Base-by-base conservation (phyloP, 257 asterid species). In the Solanum appendiculatum region DNA sequence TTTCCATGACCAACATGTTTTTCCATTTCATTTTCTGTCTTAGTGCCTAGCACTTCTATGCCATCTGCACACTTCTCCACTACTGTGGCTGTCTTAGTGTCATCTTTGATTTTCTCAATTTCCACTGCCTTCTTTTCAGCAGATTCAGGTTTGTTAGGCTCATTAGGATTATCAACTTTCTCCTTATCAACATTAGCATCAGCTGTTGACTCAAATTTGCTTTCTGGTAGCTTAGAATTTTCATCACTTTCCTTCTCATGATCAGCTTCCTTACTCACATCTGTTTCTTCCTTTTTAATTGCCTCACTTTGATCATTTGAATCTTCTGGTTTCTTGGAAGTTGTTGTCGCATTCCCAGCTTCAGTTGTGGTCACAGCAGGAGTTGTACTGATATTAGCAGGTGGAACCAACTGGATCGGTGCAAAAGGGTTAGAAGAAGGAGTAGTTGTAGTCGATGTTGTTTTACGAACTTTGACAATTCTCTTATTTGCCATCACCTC, bases 401-500 rank as follows among this genome's bases (percentile, higher is more conserved):
- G 88, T 84, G 96, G 93, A 90, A 91, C 91, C 90, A 96, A 89
- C 70, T 93, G 92, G 86, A 96, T 90, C 11, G 92, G 91, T 44
- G 98, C 93, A 87, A 96, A 96, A 15, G 98, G 99, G 88, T 93
- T 95, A 37, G 97, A 87, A 87, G 95, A 90, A 85, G 92, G 84
- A 33, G 94, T 91, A 63, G 93, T 68, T 15, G 94, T 85, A 58
- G 92, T 74, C 31, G 93, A 73, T 34, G 97, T 78, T 27, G 92
- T 29, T 89, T 87, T 93, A 33, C 98, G 96, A 75, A 94, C 98
- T 93, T 91, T 97, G 87, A 95, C 98, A 40, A 97, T 95, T 89
- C 95, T 97, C 90, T 99, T 92, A 83, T 90, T 77, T 12, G 98
- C 98, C 88, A 97, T 84, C 88, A 97, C 98, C 88, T 94, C 99